These are phyloP conservation scores for Populus hybrid DNA, from an alignment of 441 rosid species.

Conservation along the genomic window DNA sequence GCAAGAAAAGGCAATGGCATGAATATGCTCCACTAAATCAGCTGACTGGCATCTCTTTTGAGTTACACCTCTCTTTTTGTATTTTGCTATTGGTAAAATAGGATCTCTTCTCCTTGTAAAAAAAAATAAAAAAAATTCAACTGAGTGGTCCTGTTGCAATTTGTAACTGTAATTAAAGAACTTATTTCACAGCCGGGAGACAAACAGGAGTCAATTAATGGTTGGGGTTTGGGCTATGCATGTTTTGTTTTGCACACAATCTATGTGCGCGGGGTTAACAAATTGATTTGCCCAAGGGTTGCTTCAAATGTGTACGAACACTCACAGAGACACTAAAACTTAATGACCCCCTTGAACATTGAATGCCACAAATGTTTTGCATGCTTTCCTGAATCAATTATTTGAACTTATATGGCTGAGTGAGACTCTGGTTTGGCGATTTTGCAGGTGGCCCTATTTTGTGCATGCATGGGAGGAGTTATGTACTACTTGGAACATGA, in stretches of 20 bases:
- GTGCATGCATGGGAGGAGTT: conserved; percentile 98
- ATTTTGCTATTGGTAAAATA: background rate
- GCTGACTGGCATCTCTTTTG: background rate
- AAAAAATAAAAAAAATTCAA: background rate
- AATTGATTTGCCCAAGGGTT: background rate
- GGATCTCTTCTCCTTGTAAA: background rate
- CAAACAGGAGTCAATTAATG: background rate
- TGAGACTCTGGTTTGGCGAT: conserved; percentile 8
- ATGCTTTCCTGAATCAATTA: background rate
- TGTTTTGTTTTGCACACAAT: background rate
- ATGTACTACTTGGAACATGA: conserved; percentile 95
- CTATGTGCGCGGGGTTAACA: background rate
- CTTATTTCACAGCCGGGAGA: background rate
- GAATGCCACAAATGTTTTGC: background rate
- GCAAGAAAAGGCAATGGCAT: background rate
- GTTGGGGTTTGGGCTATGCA: background rate
- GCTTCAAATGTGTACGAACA: background rate
- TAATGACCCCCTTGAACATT: background rate
- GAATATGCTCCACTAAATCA: background rate
- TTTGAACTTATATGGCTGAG: background rate
- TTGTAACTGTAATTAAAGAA: background rate
- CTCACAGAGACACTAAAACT: background rate
- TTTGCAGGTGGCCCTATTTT: conserved; percentile 84
- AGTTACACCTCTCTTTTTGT: background rate
- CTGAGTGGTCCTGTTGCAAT: background rate